Base-by-base conservation (phyloP, 305 asterid genomes). In the Rubia occidens region DNA sequence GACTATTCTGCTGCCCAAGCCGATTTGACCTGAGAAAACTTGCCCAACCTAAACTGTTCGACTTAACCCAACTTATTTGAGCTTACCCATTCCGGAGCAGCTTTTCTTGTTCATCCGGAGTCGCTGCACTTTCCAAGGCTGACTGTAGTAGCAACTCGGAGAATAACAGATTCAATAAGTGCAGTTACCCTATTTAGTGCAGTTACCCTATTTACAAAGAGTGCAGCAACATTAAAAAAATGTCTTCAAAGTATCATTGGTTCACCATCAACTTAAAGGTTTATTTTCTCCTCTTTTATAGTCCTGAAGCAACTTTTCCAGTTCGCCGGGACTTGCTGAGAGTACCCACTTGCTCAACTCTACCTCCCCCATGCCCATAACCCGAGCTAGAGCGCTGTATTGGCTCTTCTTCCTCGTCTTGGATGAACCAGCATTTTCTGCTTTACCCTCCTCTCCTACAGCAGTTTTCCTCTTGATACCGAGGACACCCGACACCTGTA, bases 321-420 rank as follows among this genome's bases (percentile, higher is more conserved):
- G 72, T 39, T 81, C 76, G 24, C 79, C 68, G 24, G 83, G 85
- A 69, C 82, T 78, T 66, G 87, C 85, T 42, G 87, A 82, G 66
- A 74, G 77, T 71, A 90, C 71, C 84, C 91, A 72, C 77, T 85
- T 89, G 76, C 88, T 87, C 61, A 89, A 79, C 55, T 87, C 80
- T 21, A 66, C 85, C 72, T 87, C 96, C 11, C 83, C 85, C 84
- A 86, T 87, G 61, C 95, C 93, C 89, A 85, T 75, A 66, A 81
- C 81, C 78, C 75, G 70, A 10, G 97, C 94, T 55, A 94, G 85
- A 66, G 78, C 76, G 75, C 87, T 78, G 71, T 77, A 83, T 21
- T 86, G 78, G 17, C 73, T 86, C 76, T 67, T 84, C 80, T 84
- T 88, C 72, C 66, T 77, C 74, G 75, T 76, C 87, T 71, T 86